Conservation (phyloP, 805 yeast species). For the Pichia kluyveri region DNA sequence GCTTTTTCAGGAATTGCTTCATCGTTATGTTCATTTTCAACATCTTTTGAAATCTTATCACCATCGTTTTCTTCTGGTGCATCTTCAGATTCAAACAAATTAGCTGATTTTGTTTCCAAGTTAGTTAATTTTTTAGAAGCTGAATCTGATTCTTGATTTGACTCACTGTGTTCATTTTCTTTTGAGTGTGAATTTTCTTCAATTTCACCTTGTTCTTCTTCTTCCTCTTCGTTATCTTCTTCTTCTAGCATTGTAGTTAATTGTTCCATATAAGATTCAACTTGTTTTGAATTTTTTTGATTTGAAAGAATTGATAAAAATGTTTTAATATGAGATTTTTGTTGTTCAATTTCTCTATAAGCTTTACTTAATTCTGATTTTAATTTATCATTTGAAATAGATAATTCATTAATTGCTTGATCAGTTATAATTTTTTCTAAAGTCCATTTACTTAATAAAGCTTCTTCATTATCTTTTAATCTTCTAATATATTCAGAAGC, state of each 20-base stretch:
- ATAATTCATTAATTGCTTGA: conserved; percentile 81
- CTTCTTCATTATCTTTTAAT: conserved; percentile 81
- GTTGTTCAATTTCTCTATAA: conserved; percentile 81
- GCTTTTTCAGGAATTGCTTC: too few relatives aligned
- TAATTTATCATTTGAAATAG: conserved; percentile 78
- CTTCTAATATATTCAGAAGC: conserved; percentile 88
- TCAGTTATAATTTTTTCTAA: conserved; percentile 86
- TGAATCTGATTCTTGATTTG: too few relatives aligned
- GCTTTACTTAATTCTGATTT: conserved; percentile 85
- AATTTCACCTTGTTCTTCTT: conserved; percentile 2
- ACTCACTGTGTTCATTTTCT: too few relatives aligned
- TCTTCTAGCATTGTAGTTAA: not conserved
- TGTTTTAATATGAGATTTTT: conserved; percentile 42
- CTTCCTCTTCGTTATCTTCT: conserved; percentile 1
- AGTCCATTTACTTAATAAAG: conserved; percentile 90
- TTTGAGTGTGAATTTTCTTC: not conserved
- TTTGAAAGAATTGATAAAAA: conserved; percentile 7
- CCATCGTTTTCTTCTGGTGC: not conserved
- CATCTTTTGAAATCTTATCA: not conserved
- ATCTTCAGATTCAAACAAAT: not conserved
- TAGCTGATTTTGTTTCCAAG: not conserved
- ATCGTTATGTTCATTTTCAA: not conserved
- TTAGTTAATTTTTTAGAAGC: too few relatives aligned
- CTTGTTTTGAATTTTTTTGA: conserved; percentile 2
- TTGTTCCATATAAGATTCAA: not conserved